A percentile compares a stretch with the other conserved stretches of the same genome.
phyloP scores from a whole-genome alignment of 2,329 filamentous ascomycete genomes.

The Diplodia scrobiculata region DNA sequence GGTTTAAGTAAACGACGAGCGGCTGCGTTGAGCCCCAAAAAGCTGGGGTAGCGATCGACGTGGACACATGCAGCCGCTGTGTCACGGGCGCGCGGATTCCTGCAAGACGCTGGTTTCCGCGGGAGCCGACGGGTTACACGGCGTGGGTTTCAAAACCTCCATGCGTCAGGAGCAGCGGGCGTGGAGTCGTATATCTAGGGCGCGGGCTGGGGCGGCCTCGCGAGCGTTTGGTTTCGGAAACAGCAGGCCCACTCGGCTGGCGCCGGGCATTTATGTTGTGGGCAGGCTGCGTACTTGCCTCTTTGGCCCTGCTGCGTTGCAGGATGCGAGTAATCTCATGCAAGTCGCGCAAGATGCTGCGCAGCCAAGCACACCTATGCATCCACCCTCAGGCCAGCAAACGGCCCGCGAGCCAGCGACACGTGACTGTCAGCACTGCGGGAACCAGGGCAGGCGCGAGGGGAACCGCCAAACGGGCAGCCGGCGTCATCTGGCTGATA shows the following conservation, averaged over 20 bases:
- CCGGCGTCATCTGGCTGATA: background rate
- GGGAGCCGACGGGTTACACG: slow-evolving; percentile 6
- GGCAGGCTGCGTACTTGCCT: background rate
- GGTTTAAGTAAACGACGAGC: background rate
- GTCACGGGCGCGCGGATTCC: background rate
- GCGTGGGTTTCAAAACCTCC: slow-evolving; percentile 1
- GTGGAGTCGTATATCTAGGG: slow-evolving; percentile 4
- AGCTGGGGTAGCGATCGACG: slow-evolving; percentile 20
- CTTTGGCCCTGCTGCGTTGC: slow-evolving; percentile 2
- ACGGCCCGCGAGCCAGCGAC: background rate
- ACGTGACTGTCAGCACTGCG: background rate
- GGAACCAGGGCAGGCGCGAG: background rate
- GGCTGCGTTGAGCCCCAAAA: slow-evolving; percentile 16
- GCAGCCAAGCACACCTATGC: background rate
- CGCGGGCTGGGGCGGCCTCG: slow-evolving; percentile 9
- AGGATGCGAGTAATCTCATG: slow-evolving; percentile 10
- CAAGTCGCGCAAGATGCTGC: slow-evolving; percentile 13
- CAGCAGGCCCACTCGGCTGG: slow-evolving; percentile 11
- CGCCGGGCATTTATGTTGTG: background rate
- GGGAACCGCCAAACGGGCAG: background rate
- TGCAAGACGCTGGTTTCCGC: background rate
- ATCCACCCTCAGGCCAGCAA: background rate
- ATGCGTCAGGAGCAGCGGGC: background rate
- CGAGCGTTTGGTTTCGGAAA: background rate
- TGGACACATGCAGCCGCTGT: slow-evolving; percentile 7